Percentiles rank a stretch among this genome's conserved stretches.
These are phyloP conservation scores for Fagus crenata DNA, from an alignment of 306 rosid genomes.

Conservation along the genomic window DNA sequence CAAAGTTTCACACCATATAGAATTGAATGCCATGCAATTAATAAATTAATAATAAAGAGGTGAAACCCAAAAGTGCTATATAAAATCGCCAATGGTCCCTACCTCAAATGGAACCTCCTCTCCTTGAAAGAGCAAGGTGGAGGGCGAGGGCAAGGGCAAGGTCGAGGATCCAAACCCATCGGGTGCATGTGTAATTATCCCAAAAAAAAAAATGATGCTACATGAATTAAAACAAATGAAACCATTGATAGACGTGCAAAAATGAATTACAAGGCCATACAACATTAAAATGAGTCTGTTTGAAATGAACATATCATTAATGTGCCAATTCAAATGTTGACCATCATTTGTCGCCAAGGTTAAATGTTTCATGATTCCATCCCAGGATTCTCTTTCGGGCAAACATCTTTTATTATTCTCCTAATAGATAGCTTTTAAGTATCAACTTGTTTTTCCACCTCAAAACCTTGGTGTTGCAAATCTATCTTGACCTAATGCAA, in stretches of 20 bases:
- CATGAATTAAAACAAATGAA: too few relatives aligned
- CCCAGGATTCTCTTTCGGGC: not conserved
- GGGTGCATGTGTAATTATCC: too few relatives aligned
- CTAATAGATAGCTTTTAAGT: not conserved
- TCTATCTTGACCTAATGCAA: not conserved
- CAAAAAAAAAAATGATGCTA: too few relatives aligned
- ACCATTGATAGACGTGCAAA: too few relatives aligned
- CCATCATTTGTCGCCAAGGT: not conserved
- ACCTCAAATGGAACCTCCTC: too few relatives aligned
- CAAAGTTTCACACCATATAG: not conserved
- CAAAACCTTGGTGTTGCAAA: not conserved
- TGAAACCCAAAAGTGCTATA: not conserved
- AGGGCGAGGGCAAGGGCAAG: too few relatives aligned
- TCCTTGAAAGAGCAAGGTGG: too few relatives aligned
- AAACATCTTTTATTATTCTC: not conserved
- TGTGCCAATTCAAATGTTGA: not conserved
- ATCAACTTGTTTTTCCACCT: not conserved
- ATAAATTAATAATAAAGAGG: not conserved
- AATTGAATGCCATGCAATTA: not conserved
- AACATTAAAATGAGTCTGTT: not conserved
- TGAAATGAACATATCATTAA: not conserved
- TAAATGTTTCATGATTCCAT: not conserved
- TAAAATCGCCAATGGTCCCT: not conserved
- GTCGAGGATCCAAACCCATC: too few relatives aligned
- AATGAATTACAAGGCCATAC: too few relatives aligned